Conservation (phyloP, 2,329 filamentous ascomycete genomes). For the Ceratocystiopsis brevicomis region DNA sequence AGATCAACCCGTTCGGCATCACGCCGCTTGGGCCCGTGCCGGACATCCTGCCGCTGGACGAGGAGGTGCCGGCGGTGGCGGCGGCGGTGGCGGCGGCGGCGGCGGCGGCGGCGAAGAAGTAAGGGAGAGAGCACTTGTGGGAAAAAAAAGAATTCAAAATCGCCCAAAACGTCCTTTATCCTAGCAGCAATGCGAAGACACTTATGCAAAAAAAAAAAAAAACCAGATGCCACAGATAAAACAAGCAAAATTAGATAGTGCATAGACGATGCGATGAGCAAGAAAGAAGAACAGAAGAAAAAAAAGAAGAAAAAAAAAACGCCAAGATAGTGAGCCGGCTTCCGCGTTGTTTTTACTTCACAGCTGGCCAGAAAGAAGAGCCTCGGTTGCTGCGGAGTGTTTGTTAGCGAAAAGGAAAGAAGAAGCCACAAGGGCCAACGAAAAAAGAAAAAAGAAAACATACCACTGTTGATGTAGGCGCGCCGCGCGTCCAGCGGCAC, state of each 20-base stretch:
- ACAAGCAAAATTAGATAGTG: background rate
- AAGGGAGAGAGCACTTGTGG: background rate
- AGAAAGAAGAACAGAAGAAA: too few species aligned
- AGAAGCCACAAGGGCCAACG: background rate
- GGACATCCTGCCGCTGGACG: constrained; percentile 56
- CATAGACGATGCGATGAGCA: background rate
- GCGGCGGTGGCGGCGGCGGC: constrained; percentile 17
- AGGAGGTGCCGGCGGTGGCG: constrained; percentile 49
- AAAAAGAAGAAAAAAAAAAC: background rate
- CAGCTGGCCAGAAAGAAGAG: constrained; percentile 57
- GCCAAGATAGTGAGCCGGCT: background rate
- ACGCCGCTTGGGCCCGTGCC: constrained; percentile 73
- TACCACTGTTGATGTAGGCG: constrained; percentile 86
- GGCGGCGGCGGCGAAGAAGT: background rate
- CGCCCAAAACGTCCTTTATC: background rate
- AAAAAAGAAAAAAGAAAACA: constrained; percentile 18
- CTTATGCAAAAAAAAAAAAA: background rate
- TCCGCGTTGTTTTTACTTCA: constrained; percentile 26
- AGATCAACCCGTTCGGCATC: constrained; percentile 53
- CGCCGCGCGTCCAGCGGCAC: constrained; percentile 72
- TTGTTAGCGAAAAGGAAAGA: background rate
- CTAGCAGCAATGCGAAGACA: background rate
- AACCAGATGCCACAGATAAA: background rate
- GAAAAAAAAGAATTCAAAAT: background rate
- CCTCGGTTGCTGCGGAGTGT: constrained; percentile 45